A percentile compares a stretch with the other conserved stretches of the same genome.
Evolutionary conservation across 371 early-diverging fungal genomes (phyloP).

Genomic region (Blastocladiella emersonii): DNA sequence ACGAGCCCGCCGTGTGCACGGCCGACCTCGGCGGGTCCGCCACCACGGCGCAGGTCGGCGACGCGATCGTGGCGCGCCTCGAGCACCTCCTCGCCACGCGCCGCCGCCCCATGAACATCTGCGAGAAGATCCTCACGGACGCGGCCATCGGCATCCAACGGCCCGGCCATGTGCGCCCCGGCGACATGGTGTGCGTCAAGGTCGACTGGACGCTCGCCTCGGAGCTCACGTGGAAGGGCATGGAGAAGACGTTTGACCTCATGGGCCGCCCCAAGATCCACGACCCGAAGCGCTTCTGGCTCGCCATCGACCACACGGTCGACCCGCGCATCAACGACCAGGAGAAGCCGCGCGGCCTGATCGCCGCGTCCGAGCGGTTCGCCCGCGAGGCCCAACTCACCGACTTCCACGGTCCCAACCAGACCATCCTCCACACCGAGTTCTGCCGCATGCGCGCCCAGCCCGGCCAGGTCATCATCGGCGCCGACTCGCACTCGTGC

Average conservation of each 20-base stretch:
- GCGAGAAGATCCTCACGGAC: conserved; percentile 57
- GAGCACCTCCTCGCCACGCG: conserved; percentile 21
- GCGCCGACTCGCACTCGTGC: conserved; percentile 70
- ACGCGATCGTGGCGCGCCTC: conserved; percentile 49
- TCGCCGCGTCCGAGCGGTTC: conserved; percentile 45
- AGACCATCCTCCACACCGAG: conserved; percentile 65
- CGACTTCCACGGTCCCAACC: conserved; percentile 58
- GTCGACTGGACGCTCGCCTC: conserved; percentile 71
- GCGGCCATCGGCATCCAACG: conserved; percentile 47
- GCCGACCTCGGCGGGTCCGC: conserved; percentile 75
- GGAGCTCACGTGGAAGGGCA: conserved; percentile 69
- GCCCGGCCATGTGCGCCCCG: conserved; percentile 49
- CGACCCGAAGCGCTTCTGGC: conserved; percentile 68
- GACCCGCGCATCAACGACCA: conserved; percentile 57
- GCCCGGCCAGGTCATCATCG: conserved; percentile 61
- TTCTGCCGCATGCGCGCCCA: conserved; percentile 68
- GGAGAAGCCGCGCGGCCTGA: conserved; percentile 48
- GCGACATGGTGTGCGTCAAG: conserved; percentile 62
- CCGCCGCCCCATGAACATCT: conserved; percentile 53
- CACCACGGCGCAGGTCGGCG: conserved; percentile 72
- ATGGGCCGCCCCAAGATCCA: conserved; percentile 56
- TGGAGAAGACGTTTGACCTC: conserved; percentile 63
- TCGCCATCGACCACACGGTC: conserved; percentile 63
- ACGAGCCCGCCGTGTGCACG: conserved; percentile 66
- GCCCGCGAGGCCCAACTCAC: conserved; percentile 53